phyloP scores from a whole-genome alignment of 306 rosid species.

The Pyrus communis region DNA sequence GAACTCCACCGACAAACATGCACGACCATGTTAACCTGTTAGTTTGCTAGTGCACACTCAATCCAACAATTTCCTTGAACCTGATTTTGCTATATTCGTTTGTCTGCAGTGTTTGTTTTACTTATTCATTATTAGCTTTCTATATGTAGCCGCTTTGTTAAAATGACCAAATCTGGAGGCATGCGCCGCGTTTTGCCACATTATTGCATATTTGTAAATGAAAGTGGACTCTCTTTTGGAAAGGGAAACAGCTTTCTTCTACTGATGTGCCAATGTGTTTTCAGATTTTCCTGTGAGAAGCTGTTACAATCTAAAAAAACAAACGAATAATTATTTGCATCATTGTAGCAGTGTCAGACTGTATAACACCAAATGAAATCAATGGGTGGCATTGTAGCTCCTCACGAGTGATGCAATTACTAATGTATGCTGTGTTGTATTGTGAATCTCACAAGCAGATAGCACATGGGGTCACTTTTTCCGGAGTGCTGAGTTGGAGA shows the following conservation, averaged over 20 bases:
- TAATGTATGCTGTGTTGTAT: conserved; percentile 10
- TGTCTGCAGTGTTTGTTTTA: background rate
- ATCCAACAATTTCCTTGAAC: background rate
- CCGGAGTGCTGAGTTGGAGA: conserved; percentile 90
- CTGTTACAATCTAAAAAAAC: background rate
- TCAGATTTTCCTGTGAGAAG: too few relatives aligned
- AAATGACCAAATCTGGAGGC: background rate
- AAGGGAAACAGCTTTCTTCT: background rate
- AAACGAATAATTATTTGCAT: background rate
- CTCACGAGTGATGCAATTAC: background rate
- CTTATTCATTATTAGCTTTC: background rate
- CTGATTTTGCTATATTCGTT: background rate
- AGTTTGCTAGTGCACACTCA: background rate
- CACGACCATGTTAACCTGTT: background rate
- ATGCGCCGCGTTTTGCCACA: too few relatives aligned
- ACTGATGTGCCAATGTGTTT: too few relatives aligned
- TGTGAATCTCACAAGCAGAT: conserved; percentile 45
- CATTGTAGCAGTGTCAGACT: background rate
- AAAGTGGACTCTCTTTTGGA: background rate
- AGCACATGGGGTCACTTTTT: conserved; percentile 98
- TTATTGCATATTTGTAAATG: background rate
- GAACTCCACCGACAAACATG: background rate
- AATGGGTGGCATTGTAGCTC: too few relatives aligned
- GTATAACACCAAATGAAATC: too few relatives aligned
- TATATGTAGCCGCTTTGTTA: background rate